Evolutionary conservation across 352 stramenopile species (phyloP).

Genomic region (Phytopythium delawarense): DNA sequence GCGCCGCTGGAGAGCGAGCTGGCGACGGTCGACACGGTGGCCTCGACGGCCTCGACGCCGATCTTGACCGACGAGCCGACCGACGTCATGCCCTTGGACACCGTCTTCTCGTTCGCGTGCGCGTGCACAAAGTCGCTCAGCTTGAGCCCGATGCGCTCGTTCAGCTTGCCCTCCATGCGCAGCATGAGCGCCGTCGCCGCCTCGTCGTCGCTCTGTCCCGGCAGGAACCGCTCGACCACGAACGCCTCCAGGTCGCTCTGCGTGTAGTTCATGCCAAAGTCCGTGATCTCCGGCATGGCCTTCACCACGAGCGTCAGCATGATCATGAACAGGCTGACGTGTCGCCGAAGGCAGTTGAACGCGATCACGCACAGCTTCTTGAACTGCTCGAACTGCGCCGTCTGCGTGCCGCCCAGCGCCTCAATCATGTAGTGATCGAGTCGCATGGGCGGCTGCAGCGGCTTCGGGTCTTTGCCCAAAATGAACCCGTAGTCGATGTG

Average conservation of each 20-base stretch:
- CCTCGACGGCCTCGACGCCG: constrained; percentile 65
- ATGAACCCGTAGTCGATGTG: constrained; percentile 99
- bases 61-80: constrained; percentile 81
- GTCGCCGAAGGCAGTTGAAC: constrained; percentile 82
- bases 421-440: constrained; percentile 93
- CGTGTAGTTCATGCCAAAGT: constrained; percentile 84
- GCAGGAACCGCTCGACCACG: constrained; percentile 78
- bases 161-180: constrained; percentile 85
- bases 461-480: constrained; percentile 97
- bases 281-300: constrained; percentile 78
- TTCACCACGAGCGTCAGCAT: constrained; percentile 83
- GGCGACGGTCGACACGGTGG: constrained; percentile 72
- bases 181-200: constrained; percentile 74
- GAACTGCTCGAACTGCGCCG: constrained; percentile 79
- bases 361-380: constrained; percentile 85
- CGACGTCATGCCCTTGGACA: constrained; percentile 77
- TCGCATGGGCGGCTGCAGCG: constrained; percentile 96
- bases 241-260: constrained; percentile 82
- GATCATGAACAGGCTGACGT: constrained; percentile 87
- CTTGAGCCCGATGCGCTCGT: constrained; percentile 83
- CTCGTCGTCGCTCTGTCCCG: constrained; percentile 78
- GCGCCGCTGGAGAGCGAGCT: constrained; percentile 70
- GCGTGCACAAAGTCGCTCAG: constrained; percentile 86
- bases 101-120: constrained; percentile 82
- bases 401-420: constrained; percentile 73